Evolutionary conservation across 108 stramenopile species (phyloP).

Genomic region (Poteriospumella lacustris): DNA sequence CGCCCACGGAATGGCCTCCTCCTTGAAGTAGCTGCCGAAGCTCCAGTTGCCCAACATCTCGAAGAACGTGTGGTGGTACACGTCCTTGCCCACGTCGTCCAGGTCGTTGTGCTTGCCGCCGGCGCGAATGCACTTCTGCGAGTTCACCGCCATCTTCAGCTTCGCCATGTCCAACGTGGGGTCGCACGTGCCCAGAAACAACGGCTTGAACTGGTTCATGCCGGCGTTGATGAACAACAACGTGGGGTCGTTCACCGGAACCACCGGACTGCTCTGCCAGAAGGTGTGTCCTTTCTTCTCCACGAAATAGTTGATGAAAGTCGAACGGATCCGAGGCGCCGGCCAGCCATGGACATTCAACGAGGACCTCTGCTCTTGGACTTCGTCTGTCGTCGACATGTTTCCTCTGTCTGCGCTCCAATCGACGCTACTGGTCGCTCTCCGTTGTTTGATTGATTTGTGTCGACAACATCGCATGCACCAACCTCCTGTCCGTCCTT

Average conservation of each 20-base stretch:
- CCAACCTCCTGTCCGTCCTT: too few species aligned
- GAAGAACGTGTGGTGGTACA: conserved; percentile 99
- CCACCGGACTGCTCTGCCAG: conserved; percentile 84
- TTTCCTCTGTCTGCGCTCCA: too few species aligned
- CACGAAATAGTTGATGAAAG: conserved; percentile 88
- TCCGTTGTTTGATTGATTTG: too few species aligned
- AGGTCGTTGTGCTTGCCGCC: conserved; percentile 99
- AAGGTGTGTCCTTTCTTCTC: conserved; percentile 63
- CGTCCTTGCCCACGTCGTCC: conserved; percentile 98
- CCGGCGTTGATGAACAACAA: conserved; percentile 98
- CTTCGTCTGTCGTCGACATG: too few species aligned
- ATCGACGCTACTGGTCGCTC: too few species aligned
- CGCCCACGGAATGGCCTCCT: conserved; percentile 88
- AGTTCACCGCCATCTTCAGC: conserved; percentile 84
- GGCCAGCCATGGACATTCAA: conserved; percentile 83
- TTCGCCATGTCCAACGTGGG: conserved; percentile 72
- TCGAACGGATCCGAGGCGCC: conserved; percentile 81
- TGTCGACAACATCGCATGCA: too few species aligned
- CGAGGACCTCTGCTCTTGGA: too few species aligned
- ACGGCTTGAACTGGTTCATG: conserved; percentile 99
- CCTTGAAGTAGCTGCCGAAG: conserved; percentile 98
- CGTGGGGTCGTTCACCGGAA: conserved; percentile 98
- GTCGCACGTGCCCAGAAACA: conserved; percentile 90
- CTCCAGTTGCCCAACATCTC: conserved; percentile 79
- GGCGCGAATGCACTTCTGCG: conserved; percentile 99